Percentiles rank a stretch among this genome's conserved stretches.
phyloP scores from a whole-genome alignment of 768 basidiomycete species.

The Strobilomyces echinocephalus region DNA sequence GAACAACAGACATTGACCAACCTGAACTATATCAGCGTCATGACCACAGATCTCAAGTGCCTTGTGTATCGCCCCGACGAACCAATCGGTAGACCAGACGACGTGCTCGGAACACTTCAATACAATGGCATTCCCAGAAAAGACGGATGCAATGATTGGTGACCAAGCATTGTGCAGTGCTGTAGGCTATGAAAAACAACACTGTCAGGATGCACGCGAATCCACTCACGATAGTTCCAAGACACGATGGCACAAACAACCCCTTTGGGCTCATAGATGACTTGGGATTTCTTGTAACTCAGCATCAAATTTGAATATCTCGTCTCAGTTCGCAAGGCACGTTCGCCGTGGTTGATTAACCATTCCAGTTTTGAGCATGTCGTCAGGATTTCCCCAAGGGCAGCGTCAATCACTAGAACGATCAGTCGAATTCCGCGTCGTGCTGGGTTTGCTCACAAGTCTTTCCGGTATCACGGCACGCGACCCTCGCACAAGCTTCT shows the following conservation, averaged over 20 bases:
- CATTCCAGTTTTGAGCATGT: conserved; percentile 94
- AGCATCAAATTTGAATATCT: conserved; percentile 65
- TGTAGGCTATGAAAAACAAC: conserved; percentile 27
- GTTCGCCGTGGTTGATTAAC: conserved; percentile 82
- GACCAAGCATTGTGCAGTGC: conserved; percentile 93
- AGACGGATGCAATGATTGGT: conserved; percentile 86
- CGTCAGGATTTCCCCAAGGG: conserved; percentile 91
- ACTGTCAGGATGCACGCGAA: neutral
- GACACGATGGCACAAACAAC: conserved; percentile 91
- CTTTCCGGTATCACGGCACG: conserved; percentile 93
- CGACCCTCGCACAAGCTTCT: conserved; percentile 78
- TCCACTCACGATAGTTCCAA: conserved; percentile 81
- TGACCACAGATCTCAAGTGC: conserved; percentile 82
- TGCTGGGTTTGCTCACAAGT: conserved; percentile 54
- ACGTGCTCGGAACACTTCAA: conserved; percentile 93
- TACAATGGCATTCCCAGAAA: conserved; percentile 85
- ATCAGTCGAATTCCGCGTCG: conserved; percentile 1
- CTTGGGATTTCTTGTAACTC: conserved; percentile 70
- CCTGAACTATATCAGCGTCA: conserved; percentile 86
- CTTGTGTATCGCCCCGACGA: conserved; percentile 69
- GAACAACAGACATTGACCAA: conserved; percentile 21
- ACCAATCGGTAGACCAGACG: conserved; percentile 85
- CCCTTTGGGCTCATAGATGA: conserved; percentile 87
- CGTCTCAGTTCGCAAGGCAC: conserved; percentile 65
- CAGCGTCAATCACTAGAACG: conserved; percentile 79